Conservation (phyloP, 306 rosid genomes). For the Pyrus bretschneideri region DNA sequence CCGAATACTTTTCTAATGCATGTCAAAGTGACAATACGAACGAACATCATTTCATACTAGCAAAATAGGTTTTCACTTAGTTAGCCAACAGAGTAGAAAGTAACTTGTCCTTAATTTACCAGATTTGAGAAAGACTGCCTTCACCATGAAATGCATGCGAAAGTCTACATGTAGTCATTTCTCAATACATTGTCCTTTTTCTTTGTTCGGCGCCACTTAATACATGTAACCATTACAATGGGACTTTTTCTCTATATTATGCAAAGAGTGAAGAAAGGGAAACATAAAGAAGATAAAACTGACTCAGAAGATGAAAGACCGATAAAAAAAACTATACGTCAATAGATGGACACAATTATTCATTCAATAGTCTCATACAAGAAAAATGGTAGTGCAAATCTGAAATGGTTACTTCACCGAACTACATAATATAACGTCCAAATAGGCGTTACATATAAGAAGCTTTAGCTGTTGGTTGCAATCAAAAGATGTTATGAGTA, state of each 20-base stretch:
- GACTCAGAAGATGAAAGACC: not conserved
- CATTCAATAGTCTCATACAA: not conserved
- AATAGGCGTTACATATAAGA: not conserved
- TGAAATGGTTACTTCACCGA: not conserved
- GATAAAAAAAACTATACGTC: not conserved
- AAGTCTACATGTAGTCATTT: not conserved
- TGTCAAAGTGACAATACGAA: too few species aligned
- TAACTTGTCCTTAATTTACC: too few species aligned
- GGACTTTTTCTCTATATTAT: not conserved
- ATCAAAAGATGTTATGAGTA: not conserved
- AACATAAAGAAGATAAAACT: not conserved
- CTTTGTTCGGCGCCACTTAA: not conserved
- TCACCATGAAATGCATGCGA: too few species aligned
- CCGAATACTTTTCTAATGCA: too few species aligned
- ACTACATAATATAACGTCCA: not conserved
- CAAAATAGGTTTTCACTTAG: too few species aligned
- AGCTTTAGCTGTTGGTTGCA: not conserved
- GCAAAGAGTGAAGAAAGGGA: not conserved
- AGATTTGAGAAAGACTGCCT: too few species aligned
- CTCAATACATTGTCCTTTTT: not conserved
- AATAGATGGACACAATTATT: not conserved
- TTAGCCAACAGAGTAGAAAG: too few species aligned
- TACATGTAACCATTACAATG: not conserved
- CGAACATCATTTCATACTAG: too few species aligned
- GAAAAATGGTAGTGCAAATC: not conserved